Conservation (phyloP, 768 basidiomycete species). For the Ramaria sp. region DNA sequence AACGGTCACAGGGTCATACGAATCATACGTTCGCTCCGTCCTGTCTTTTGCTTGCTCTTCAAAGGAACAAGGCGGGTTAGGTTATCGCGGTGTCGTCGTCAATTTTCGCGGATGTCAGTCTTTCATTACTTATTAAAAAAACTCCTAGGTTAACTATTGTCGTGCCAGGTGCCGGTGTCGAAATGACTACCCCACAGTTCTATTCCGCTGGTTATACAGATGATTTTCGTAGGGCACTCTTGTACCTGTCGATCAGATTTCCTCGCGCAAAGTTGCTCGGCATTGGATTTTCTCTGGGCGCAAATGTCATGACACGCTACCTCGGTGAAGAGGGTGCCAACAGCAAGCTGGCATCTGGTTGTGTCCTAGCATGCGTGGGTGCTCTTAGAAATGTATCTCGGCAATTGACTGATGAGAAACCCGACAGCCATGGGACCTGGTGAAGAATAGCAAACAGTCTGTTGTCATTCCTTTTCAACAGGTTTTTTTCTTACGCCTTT, state of each 20-base stretch:
- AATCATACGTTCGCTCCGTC: slow-evolving; percentile 80
- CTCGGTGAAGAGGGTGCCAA: slow-evolving; percentile 69
- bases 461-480: slow-evolving; percentile 8
- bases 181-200: slow-evolving; percentile 70
- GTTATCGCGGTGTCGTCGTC: slow-evolving; percentile 82
- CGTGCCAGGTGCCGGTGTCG: slow-evolving; percentile 66
- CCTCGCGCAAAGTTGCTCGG: slow-evolving; percentile 79
- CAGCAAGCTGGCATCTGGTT: slow-evolving; percentile 53
- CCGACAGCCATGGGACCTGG: slow-evolving; percentile 40
- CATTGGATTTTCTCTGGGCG: slow-evolving; percentile 88
- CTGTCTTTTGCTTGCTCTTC: slow-evolving; percentile 63
- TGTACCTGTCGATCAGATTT: slow-evolving; percentile 61
- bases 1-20: slow-evolving; percentile 58
- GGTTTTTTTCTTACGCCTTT: background rate
- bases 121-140: background rate
- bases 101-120: slow-evolving; percentile 87
- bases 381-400: slow-evolving; percentile 7
- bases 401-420: slow-evolving; percentile 7
- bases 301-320: slow-evolving; percentile 84
- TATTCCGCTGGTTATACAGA: slow-evolving; percentile 88
- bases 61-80: slow-evolving; percentile 71
- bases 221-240: slow-evolving; percentile 73
- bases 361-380: slow-evolving; percentile 67
- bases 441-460: slow-evolving; percentile 26
- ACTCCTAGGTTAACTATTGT: background rate